Base-by-base conservation (phyloP, 2,329 filamentous ascomycete species). In the Colletotrichum echinochloae region DNA sequence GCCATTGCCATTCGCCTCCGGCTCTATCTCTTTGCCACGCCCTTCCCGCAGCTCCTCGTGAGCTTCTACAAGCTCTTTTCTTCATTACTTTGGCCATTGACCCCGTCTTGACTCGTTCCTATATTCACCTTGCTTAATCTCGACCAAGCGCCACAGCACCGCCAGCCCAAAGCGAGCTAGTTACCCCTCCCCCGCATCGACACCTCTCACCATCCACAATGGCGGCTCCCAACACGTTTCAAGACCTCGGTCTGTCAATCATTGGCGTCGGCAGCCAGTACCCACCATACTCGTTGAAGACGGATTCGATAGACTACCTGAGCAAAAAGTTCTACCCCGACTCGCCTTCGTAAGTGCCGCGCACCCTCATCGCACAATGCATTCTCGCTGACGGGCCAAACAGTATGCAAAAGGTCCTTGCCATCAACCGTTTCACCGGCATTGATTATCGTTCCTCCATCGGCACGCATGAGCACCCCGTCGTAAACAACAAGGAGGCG, bases 351-450 rank as follows among this genome's bases (percentile, higher is more conserved):
- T 90, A 81, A 78, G 88, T 81, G 41, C 66, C 66, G 35, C 67
- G 65, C 33, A n/a, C 23, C 26, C 9, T 14, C 39, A 11, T 44
- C n/a, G n/a, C 20, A 88, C 85, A 1, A 87, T 87, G 78, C 95
- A n/a, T 14, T 9, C 5, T 35, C 39, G n/a, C 66, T 66, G 30
- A 70, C 37, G 8, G 12, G n/a, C 7, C 6, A 7, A 35, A 18
- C 73, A 91, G 88, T 41, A 89, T 91, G 86, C 83, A 83, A 71
- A 91, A 91, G 76, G 85, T 91, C 33, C 84, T 89, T 65, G 82
- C 84, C 20, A 90, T 91, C 77, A 92, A 91, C 79, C 83, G 85
- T 66, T 90, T 85, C 74, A 92, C 90, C 1, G 90, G 90, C 70
- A 91, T 91, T 70, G 89, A 91, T 61, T 81, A 83, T 39, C 87